Evolutionary conservation across 129 eudicot genomes (phyloP), one percentile per base, ranked within the genome.

Genomic region (Flaveria trinervia): DNA sequence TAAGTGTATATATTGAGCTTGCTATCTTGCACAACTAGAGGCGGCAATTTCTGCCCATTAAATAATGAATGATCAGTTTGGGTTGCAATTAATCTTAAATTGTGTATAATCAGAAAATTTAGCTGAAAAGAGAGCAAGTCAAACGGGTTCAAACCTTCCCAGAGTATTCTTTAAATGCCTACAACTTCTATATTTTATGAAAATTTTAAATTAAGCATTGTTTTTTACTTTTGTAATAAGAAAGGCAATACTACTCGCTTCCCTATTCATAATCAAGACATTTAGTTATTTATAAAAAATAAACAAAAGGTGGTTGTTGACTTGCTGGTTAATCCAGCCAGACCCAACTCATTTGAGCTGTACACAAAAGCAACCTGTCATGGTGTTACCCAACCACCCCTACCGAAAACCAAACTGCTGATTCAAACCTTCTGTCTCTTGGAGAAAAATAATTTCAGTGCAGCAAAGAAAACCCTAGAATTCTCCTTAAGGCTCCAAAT

Each of bases 401-500:
- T 48, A 69, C 0, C 36, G 13, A 52, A 8, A 69, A 56, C 74
- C 30, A 80, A 50, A 61, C 22, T 74, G 12, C 10, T 55, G 43
- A 55, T 16, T 74, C 77, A 79, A 43, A 91, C 99, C 99, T 91
- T 82, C 52, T 85, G 87, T 78, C 97, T 87, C 68, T 82, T 83
- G 3, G 76, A 67, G 75, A 89, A 91, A 67, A 94, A 94, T 43
- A 94, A 85, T 11, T 88, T 89, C 46, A 94, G 72, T 17, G 99
- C 93, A 75, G 93, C 97, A 48, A 94, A 82, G 48, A 94, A 91
- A 30, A 94, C 62, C 81, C 83, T 74, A 0, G 99, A 83, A 87
- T 87, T 91, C 74, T 91, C 99, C 71, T 71, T 73, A 16, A 94
- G 88, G 86, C 88, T 87, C 99, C 99, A 94, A 22, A 89, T 79